phyloP scores from a whole-genome alignment of 768 basidiomycete species.

The Harrya chromipes region DNA sequence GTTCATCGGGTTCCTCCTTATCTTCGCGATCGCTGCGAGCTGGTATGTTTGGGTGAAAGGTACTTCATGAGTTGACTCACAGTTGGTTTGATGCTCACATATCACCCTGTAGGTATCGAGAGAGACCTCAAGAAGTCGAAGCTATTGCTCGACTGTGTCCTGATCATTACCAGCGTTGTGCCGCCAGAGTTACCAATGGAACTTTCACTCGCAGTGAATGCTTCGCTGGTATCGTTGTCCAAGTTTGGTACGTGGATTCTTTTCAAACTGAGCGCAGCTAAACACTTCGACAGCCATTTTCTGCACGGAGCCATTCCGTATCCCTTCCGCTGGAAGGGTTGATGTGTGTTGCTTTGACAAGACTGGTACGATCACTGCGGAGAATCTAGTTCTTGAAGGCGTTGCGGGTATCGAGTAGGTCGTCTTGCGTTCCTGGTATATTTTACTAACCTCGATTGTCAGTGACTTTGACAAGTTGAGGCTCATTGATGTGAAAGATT shows the following conservation, averaged over 20 bases:
- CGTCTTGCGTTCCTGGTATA: background rate
- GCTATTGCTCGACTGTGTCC: slow-evolving; percentile 88
- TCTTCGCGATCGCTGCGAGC: slow-evolving; percentile 96
- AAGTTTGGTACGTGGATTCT: slow-evolving; percentile 68
- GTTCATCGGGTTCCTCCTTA: slow-evolving; percentile 96
- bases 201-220: slow-evolving; percentile 92
- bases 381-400: slow-evolving; percentile 92
- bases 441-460: slow-evolving; percentile 3
- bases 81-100: slow-evolving; percentile 3
- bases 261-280: background rate
- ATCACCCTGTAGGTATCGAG: slow-evolving; percentile 65
- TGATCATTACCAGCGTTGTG: slow-evolving; percentile 96
- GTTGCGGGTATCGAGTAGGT: slow-evolving; percentile 87
- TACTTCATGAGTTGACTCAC: slow-evolving; percentile 29
- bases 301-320: slow-evolving; percentile 98
- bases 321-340: slow-evolving; percentile 91
- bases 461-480: slow-evolving; percentile 60
- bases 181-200: slow-evolving; percentile 99
- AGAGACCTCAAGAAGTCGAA: slow-evolving; percentile 93
- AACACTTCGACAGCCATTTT: slow-evolving; percentile 71
- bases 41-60: slow-evolving; percentile 99
- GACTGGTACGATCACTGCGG: slow-evolving; percentile 97
- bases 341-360: slow-evolving; percentile 99
- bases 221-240: slow-evolving; percentile 86
- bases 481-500: slow-evolving; percentile 77